These are phyloP conservation scores for Talaromyces marneffei DNA, from an alignment of 2,329 filamentous ascomycete species.

Conservation along the genomic window DNA sequence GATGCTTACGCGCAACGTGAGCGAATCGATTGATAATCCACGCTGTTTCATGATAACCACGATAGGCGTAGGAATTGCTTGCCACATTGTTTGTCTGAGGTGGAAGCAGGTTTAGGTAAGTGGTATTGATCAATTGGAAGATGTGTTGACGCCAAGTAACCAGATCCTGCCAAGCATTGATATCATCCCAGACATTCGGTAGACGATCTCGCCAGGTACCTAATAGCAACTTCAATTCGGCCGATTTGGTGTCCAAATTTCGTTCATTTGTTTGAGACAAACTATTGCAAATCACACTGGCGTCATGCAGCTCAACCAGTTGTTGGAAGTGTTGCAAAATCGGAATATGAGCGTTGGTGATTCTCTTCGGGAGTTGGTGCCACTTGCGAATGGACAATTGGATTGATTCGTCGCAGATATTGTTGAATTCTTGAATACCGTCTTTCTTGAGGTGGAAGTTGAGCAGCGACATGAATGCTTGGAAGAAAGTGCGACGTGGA, in stretches of 20 bases:
- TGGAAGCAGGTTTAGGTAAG: conserved; percentile 80
- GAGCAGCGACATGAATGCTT: conserved; percentile 93
- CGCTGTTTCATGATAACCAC: conserved; percentile 95
- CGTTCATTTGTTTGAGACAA: conserved; percentile 73
- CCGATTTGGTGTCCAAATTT: conserved; percentile 90
- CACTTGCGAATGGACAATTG: conserved; percentile 96
- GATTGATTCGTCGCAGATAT: conserved; percentile 92
- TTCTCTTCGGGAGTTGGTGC: conserved; percentile 91
- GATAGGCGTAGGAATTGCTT: conserved; percentile 90
- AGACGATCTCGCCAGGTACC: conserved; percentile 93
- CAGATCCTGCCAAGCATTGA: conserved; percentile 97
- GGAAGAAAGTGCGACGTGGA: conserved; percentile 89
- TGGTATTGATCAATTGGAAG: conserved; percentile 92
- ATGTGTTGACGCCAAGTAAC: conserved; percentile 99
- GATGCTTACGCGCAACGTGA: conserved; percentile 95
- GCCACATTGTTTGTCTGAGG: conserved; percentile 73
- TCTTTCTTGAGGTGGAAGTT: conserved; percentile 91
- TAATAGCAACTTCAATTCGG: conserved; percentile 87
- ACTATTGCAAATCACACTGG: conserved; percentile 91
- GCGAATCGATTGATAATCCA: conserved; percentile 99
- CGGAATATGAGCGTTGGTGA: conserved; percentile 92
- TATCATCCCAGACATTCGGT: conserved; percentile 98
- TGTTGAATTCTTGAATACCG: conserved; percentile 70
- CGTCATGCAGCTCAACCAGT: conserved; percentile 93
- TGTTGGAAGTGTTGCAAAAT: conserved; percentile 97